Evolutionary conservation across 768 basidiomycete genomes (phyloP), one percentile per base, ranked within the genome.

Genomic region (Tylopilus balloui): DNA sequence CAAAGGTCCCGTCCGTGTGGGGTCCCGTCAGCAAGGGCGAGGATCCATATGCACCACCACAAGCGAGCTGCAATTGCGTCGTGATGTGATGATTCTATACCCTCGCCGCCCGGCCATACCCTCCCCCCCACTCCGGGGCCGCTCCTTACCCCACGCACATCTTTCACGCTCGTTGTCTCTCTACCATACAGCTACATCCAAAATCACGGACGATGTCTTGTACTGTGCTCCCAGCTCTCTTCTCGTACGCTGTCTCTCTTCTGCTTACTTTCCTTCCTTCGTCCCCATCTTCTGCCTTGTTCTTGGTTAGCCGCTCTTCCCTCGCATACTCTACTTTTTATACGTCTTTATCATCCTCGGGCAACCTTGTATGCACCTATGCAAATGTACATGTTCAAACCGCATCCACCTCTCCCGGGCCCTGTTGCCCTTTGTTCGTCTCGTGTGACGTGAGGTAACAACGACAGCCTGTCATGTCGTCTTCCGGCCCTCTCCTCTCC

Each of bases 1-100:
- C 6, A 25, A 8, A 93, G 90, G 81, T 93, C 44, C 92, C 93
- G 14, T 91, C 88, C 28, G 88, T 98, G 45, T 98, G 94, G 94
- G 94, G 94, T 17, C 85, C 88, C 14, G 79, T 93, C 25, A 82
- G 80, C 60, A 92, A 90, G 73, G 81, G 80, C 59, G 89, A 94
- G 68, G 93, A 97, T 66, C 94, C 94, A 34, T 97, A 92, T 68
- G 88, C 89, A 47, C 87, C 90, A 43, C 88, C 84, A 62, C 78
- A 82, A 42, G 73, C 80, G 60, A 81, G 85, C 25, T 88, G 86
- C 74, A 79, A 73, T 61, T 88, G 86, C 65, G 65, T 77, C 44
- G 71, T 88, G 63, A 87, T 87, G 86, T 86, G 74, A 80, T 66
- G 55, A 53, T 54, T 35, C 45, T 60, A 66, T 71, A 69, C 67